Conservation (phyloP, 2,329 filamentous ascomycete genomes). For the Tricladium varicosporioides region DNA sequence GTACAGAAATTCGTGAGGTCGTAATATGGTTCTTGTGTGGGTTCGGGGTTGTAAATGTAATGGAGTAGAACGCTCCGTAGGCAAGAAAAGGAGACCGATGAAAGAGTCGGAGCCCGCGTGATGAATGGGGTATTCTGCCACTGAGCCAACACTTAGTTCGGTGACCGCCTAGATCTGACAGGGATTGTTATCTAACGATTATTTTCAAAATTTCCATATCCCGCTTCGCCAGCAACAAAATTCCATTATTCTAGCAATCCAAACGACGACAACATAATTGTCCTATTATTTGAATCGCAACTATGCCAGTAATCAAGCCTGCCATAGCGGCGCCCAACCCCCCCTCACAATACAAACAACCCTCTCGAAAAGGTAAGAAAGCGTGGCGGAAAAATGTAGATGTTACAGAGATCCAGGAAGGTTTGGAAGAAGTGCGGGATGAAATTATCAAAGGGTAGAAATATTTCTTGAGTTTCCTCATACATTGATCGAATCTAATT, state of each 20-base stretch:
- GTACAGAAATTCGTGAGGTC: conserved; percentile 12
- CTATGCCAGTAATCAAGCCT: conserved; percentile 34
- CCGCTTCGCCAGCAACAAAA: neutral
- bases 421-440: conserved; percentile 79
- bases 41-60: neutral
- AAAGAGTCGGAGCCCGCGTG: neutral
- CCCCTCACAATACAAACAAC: conserved; percentile 80
- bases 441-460: conserved; percentile 85
- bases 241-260: neutral
- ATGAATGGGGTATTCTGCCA: neutral
- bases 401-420: conserved; percentile 78
- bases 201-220: conserved; percentile 7
- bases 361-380: conserved; percentile 96
- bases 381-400: conserved; percentile 99
- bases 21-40: conserved; percentile 4
- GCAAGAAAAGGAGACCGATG: neutral
- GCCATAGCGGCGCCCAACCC: conserved; percentile 51
- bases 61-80: neutral
- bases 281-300: conserved; percentile 4
- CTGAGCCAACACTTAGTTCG: neutral
- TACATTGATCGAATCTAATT: conserved; percentile 16
- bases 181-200: neutral
- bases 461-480: conserved; percentile 1
- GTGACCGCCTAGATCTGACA: neutral
- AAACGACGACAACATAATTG: neutral